Evolutionary conservation across 768 basidiomycete genomes (phyloP), one percentile per base, ranked within the genome.

Genomic region (Termitomyces sp.): DNA sequence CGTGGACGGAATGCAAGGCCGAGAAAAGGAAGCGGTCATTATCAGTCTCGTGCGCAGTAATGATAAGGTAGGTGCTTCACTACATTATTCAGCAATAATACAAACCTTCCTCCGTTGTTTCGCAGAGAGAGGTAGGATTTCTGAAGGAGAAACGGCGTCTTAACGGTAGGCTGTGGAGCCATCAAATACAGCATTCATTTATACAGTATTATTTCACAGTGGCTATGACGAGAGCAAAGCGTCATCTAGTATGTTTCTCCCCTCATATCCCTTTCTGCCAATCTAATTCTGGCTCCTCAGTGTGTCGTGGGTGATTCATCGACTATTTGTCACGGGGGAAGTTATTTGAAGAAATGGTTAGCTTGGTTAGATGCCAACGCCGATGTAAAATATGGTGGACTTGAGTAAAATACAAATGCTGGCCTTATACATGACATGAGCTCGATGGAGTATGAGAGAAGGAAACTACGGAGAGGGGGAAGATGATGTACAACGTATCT

Each of bases 1-100:
- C 0, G 95, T 98, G 1, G 97, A 98, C 68, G 94, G 95, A 0
- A 91, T 98, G 87, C 97, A 99, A 76, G 96, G 96, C 0, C 84
- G 97, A 51, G 96, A 99, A 70, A 93, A 93, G 64, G 93, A 98
- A 55, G 94, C 94, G 0, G 85, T 98, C 41, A 84, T 98, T 24
- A 91, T 99, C 55, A 92, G 86, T 63, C 82, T 99, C 4, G 97
- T 98, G 2, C 80, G 97, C 27, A 95, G 93, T 64, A 99, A 98
- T 66, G 86, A 90, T 55, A 86, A 82, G 73, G 91, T 87, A 59
- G 53, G 54, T 6, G 36, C 13, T 37, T 24, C 12, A 75, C 67
- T 22, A 6, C n/a, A 7, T 42, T 7, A 30, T 20, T 18, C n/a
- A 20, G 20, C 37, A 22, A 9, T 13, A 6, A 20, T 39, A n/a